A percentile compares a stretch with the other conserved stretches of the same genome.
Conservation (phyloP, 2,329 filamentous ascomycete species). For the Sphaerulina vaccinii region DNA sequence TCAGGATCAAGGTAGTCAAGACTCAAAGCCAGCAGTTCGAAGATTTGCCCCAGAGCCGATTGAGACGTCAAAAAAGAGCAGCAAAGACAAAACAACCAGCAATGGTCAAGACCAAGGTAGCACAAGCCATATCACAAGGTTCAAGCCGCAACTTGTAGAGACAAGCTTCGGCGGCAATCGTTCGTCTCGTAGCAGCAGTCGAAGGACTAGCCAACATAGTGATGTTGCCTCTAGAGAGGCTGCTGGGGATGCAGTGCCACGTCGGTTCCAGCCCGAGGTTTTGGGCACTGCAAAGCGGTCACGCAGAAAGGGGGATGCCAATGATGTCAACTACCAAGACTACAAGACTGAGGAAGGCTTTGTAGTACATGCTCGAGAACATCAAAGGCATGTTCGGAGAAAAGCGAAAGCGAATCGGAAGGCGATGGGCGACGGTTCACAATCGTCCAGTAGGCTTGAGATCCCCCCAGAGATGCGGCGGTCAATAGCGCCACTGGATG, state of each 20-base stretch:
- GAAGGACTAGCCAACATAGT: constrained; percentile 23
- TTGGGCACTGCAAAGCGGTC: constrained; percentile 76
- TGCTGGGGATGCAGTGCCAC: constrained; percentile 24
- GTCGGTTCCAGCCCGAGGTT: constrained; percentile 72
- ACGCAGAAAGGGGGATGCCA: constrained; percentile 63
- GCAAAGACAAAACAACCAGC: constrained; percentile 26
- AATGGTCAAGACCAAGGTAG: constrained; percentile 6
- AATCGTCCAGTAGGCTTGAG: constrained; percentile 18
- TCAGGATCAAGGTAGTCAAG: constrained; percentile 8
- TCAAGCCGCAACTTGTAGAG: constrained; percentile 38
- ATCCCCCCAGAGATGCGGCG: constrained; percentile 28
- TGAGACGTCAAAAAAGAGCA: constrained; percentile 39
- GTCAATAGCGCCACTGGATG: constrained; percentile 33
- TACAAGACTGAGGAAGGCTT: constrained; percentile 64
- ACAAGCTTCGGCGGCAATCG: constrained; percentile 33
- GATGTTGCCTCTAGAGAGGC: constrained; percentile 18
- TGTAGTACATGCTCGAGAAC: constrained; percentile 33
- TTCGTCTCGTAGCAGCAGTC: constrained; percentile 20
- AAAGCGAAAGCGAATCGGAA: constrained; percentile 9
- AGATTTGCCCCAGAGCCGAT: constrained; percentile 39
- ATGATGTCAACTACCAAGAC: constrained; percentile 61
- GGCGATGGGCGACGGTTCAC: constrained; percentile 14
- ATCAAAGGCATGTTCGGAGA: constrained; percentile 30
- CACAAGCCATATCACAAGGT: constrained; percentile 28
- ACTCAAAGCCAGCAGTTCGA: constrained; percentile 22